Evolutionary conservation across 768 basidiomycete genomes (phyloP).

Genomic region (Tricholoma flavovirens): DNA sequence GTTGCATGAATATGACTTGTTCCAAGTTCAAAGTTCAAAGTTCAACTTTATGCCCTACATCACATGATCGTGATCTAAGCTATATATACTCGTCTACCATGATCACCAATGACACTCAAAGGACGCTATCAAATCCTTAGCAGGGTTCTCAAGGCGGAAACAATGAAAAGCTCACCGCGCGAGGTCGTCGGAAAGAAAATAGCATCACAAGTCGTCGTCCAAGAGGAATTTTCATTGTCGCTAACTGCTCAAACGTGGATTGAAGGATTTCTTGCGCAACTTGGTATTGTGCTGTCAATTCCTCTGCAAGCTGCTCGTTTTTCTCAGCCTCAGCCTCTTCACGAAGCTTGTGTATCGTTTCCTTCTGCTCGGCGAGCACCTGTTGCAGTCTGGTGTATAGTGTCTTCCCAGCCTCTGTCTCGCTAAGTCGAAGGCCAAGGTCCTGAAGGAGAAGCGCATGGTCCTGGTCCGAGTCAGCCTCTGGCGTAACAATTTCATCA

Average conservation of each 20-base stretch:
- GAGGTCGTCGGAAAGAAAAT: slow-evolving; percentile 12
- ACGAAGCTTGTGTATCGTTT: slow-evolving; percentile 13
- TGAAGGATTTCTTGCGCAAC: slow-evolving; percentile 17
- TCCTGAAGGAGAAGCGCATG: slow-evolving; percentile 25
- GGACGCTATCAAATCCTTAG: no score
- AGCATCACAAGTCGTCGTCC: slow-evolving; percentile 14
- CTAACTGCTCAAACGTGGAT: slow-evolving; percentile 16
- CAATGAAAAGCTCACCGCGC: slow-evolving; percentile 5
- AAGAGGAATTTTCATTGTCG: slow-evolving; percentile 20
- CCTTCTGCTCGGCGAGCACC: slow-evolving; percentile 21
- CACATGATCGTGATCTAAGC: no score
- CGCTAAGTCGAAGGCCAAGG: slow-evolving; percentile 19
- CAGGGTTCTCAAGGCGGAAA: no score
- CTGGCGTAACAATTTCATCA: slow-evolving; percentile 12
- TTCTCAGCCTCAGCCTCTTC: slow-evolving; percentile 8
- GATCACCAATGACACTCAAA: no score
- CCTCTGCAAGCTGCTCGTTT: slow-evolving; percentile 10
- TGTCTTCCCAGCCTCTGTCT: slow-evolving; percentile 26
- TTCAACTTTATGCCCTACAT: slow-evolving; percentile 1
- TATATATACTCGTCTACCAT: no score
- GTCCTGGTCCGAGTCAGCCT: neutral
- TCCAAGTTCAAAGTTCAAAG: no score
- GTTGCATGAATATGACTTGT: no score
- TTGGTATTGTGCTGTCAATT: slow-evolving; percentile 13
- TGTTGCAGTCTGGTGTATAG: slow-evolving; percentile 21